Base-by-base conservation (phyloP, 768 basidiomycete genomes). In the Leccinum olivaceopallidum region DNA sequence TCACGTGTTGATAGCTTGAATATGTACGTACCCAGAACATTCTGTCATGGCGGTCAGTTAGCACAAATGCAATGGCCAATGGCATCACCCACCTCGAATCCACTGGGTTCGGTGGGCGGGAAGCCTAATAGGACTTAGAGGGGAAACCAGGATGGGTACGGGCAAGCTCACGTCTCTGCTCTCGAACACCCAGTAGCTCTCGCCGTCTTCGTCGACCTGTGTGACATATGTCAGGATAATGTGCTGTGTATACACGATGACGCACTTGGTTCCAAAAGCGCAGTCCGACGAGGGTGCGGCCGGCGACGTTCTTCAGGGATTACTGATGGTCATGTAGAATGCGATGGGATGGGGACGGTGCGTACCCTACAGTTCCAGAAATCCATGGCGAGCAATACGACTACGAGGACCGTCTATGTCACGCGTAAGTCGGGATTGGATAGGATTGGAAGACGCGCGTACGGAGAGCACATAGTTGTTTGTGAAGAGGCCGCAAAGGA, bases 151-250 rank as follows among this genome's bases (percentile, higher is more conserved):
- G 42, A 42, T 32, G 12, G 54, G 20, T 32, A 30, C 6, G 20
- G 36, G 20, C 49, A 50, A 22, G 78, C 90, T 71, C 76, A 96
- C 96, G 75, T 98, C 95, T 69, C 95, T 84, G 69, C 90, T 91
- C 77, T 99, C 97, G 65, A 99, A 99, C 12, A 99, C 95, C 97
- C 97, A 99, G 67, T 89, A 95, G 74, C 81, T 85, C 74, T 96
- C 92, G 2, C 97, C 97, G 65, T 98, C 95, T 57, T 98, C 95
- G 68, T 98, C 95, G 14, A 98, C 94, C 88, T 90, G 39, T 49
- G 42, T 61, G 63, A 56, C 24, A 6, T 12, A 14, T n/a, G 34
- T 66, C 24, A 56, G 63, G 56, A 20, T 14, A 30, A 36, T 20
- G 26, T 4, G 44, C 6, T 9, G 24, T 7, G 36, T 12, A 39